Conservation (phyloP, 2,329 filamentous ascomycete genomes). For the Zalaria sp. region DNA sequence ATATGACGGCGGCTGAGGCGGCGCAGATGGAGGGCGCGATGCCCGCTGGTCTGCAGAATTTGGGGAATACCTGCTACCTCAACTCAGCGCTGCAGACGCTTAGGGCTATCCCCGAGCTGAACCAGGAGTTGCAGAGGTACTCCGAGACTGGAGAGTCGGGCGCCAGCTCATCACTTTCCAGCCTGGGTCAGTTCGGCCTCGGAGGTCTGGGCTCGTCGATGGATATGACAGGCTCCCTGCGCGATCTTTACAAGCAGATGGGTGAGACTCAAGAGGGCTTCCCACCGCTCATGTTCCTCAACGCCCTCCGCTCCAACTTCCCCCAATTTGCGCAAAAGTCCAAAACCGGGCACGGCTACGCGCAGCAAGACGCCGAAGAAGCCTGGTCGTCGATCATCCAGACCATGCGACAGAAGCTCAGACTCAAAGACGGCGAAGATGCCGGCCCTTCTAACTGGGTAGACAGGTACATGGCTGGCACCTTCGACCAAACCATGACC, state of each 20-base stretch:
- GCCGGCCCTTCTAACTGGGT: slow-evolving; percentile 45
- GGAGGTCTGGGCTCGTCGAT: slow-evolving; percentile 44
- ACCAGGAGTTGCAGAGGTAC: slow-evolving; percentile 60
- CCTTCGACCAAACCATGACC: slow-evolving; percentile 62
- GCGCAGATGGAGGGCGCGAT: slow-evolving; percentile 72
- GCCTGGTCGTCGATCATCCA: slow-evolving; percentile 93
- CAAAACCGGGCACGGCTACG: slow-evolving; percentile 68
- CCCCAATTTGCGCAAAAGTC: slow-evolving; percentile 89
- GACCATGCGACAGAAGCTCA: slow-evolving; percentile 66
- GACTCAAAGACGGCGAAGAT: slow-evolving; percentile 39
- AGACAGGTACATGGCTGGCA: slow-evolving; percentile 79
- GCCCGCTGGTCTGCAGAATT: slow-evolving; percentile 76
- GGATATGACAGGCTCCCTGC: slow-evolving; percentile 64
- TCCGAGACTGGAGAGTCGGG: slow-evolving; percentile 15
- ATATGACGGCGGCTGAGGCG: slow-evolving; percentile 91
- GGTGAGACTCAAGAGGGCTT: slow-evolving; percentile 77
- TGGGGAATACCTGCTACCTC: slow-evolving; percentile 97
- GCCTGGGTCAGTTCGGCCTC: slow-evolving; percentile 40
- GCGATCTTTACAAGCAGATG: slow-evolving; percentile 82
- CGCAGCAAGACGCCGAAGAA: slow-evolving; percentile 98
- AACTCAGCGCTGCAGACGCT: slow-evolving; percentile 94
- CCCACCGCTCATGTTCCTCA: slow-evolving; percentile 68
- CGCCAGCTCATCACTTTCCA: slow-evolving; percentile 16
- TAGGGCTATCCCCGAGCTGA: slow-evolving; percentile 78
- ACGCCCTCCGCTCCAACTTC: slow-evolving; percentile 61